A percentile compares a stretch with the other conserved stretches of the same genome.
Conservation (phyloP, 139 green algal species). For the Pleodorina starrii region DNA sequence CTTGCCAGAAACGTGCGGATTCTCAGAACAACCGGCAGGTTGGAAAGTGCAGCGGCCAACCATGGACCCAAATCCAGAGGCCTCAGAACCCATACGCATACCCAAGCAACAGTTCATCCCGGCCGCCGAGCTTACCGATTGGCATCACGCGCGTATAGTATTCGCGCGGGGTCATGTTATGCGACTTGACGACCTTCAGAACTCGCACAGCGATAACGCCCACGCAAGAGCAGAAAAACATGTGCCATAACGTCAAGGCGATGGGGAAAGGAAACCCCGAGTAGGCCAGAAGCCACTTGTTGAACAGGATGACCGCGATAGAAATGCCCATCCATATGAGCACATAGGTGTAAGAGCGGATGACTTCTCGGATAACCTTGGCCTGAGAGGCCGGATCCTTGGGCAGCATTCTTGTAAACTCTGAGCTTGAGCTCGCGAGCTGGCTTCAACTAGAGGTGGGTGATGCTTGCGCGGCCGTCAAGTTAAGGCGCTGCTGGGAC, state of each 20-base stretch:
- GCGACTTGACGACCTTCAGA: conserved; percentile 75
- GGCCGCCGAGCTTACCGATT: conserved; percentile 77
- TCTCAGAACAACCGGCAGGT: too few species aligned
- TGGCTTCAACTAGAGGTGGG: background rate
- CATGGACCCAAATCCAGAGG: too few species aligned
- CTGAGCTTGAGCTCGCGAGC: too few species aligned
- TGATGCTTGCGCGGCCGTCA: background rate
- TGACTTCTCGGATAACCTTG: conserved; percentile 64
- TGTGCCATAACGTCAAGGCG: conserved; percentile 90
- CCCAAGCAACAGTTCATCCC: too few species aligned
- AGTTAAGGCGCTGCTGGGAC: background rate
- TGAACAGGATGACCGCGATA: conserved; percentile 93
- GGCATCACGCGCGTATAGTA: conserved; percentile 81
- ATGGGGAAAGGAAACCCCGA: conserved; percentile 94
- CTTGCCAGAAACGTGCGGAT: too few species aligned
- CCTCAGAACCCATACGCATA: too few species aligned
- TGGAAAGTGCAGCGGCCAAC: too few species aligned
- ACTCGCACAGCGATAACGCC: conserved; percentile 78
- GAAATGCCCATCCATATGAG: conserved; percentile 87
- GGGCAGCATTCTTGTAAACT: conserved; percentile 36
- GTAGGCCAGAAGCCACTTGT: conserved; percentile 94
- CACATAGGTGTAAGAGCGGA: conserved; percentile 80
- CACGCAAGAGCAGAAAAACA: conserved; percentile 89
- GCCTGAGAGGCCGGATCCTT: conserved; percentile 45
- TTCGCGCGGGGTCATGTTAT: conserved; percentile 81